Conservation (phyloP, 257 asterid genomes). For the Solanum sejunctum region DNA sequence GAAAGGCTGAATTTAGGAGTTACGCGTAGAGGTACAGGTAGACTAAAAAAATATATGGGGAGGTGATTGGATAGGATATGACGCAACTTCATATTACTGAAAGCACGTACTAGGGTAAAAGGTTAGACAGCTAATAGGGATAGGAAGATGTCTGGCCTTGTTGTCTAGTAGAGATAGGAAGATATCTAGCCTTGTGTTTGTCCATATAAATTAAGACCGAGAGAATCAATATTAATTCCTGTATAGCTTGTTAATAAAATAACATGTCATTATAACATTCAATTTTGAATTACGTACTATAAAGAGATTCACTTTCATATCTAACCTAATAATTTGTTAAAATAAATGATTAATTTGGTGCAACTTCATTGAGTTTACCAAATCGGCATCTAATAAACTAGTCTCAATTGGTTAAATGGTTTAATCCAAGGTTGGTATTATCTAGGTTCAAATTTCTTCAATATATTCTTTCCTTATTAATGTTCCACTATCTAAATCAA, state of each 20-base stretch:
- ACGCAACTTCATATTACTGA: too few relatives aligned
- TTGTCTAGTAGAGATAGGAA: too few relatives aligned
- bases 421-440: background rate
- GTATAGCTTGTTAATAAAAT: background rate
- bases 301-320: background rate
- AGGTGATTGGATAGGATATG: too few relatives aligned
- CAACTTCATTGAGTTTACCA: background rate
- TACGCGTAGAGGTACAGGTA: too few relatives aligned
- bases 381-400: background rate
- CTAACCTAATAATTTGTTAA: background rate
- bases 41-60: too few relatives aligned
- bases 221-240: background rate
- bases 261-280: background rate
- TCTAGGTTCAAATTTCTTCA: background rate
- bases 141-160: too few relatives aligned
- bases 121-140: too few relatives aligned
- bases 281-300: background rate
- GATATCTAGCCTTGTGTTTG: too few relatives aligned
- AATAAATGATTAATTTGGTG: background rate
- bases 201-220: background rate
- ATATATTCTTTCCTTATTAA: background rate
- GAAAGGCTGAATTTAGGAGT: too few relatives aligned
- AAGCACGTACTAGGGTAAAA: too few relatives aligned
- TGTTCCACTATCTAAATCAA: background rate
- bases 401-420: background rate